Evolutionary conservation across 1,284 basidiomycete genomes (phyloP).

Genomic region (Cryptococcus sp.): DNA sequence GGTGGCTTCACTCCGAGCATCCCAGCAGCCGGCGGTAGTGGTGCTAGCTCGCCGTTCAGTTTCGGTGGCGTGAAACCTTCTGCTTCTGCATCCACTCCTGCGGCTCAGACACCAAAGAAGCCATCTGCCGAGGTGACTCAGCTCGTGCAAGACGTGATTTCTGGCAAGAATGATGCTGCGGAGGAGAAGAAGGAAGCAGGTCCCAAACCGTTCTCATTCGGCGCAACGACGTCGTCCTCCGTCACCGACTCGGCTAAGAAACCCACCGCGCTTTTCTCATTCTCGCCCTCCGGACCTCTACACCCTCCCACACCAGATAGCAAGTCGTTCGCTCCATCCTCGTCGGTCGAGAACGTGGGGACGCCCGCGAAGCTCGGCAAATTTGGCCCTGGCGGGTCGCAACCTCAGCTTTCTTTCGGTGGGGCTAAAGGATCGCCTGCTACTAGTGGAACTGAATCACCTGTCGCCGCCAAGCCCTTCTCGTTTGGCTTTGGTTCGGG

Average conservation of each 20-base stretch:
- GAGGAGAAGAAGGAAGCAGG: conserved; percentile 9
- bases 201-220: conserved; percentile 25
- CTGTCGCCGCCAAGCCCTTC: conserved; percentile 22
- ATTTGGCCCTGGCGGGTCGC: conserved; percentile 43
- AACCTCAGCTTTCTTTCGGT: conserved; percentile 41
- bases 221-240: conserved; percentile 12
- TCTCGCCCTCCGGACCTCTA: conserved; percentile 41
- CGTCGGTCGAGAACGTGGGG: conserved; percentile 22
- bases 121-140: conserved; percentile 36
- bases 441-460: conserved; percentile 16
- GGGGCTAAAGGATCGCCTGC: conserved; percentile 26
- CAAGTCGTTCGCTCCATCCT: conserved; percentile 38
- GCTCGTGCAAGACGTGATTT: conserved; percentile 40
- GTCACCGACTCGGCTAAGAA: conserved; percentile 21
- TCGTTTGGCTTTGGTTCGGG: conserved; percentile 30
- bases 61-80: conserved; percentile 20
- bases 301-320: conserved; percentile 40
- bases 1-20: conserved; percentile 32
- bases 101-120: conserved; percentile 23
- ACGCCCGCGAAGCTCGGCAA: conserved; percentile 43
- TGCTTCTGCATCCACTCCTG: conserved; percentile 6
- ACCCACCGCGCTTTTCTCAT: conserved; percentile 36
- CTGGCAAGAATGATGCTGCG: conserved; percentile 19
- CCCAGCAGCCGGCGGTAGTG: conserved; percentile 4
- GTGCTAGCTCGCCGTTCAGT: conserved; percentile 20